phyloP scores from a whole-genome alignment of 2,329 filamentous ascomycete species.

The Fusarium piperis region DNA sequence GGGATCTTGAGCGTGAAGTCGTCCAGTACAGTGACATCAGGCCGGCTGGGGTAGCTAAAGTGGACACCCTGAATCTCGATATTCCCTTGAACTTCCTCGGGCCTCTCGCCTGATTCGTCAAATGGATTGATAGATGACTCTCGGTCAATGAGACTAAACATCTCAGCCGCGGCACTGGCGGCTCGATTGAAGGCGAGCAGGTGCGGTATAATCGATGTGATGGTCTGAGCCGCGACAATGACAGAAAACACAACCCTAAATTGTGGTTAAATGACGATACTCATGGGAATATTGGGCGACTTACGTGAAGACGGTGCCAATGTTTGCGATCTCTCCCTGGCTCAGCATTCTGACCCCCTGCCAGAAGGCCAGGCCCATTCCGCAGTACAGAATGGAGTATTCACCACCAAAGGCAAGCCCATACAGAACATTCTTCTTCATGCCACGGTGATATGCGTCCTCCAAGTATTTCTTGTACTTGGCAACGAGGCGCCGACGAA shows the following conservation, averaged over 20 bases:
- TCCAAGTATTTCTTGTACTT: conserved; percentile 49
- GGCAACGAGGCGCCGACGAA: conserved; percentile 45
- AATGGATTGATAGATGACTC: conserved; percentile 48
- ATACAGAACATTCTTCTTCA: not conserved
- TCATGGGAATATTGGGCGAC: not conserved
- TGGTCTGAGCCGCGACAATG: conserved; percentile 45
- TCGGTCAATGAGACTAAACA: conserved; percentile 45
- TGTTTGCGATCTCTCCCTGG: conserved; percentile 45
- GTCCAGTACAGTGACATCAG: conserved; percentile 51
- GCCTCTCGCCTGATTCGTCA: conserved; percentile 40
- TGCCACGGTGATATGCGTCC: conserved; percentile 37
- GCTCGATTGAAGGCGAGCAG: conserved; percentile 47
- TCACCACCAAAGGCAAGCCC: not conserved
- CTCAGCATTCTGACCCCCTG: conserved; percentile 50
- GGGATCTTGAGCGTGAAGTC: conserved; percentile 53
- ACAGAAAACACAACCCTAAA: conserved; percentile 50
- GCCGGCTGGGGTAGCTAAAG: conserved; percentile 55
- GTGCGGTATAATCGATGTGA: conserved; percentile 47
- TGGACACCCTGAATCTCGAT: conserved; percentile 50
- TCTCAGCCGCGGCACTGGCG: conserved; percentile 40
- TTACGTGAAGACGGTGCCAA: conserved; percentile 36
- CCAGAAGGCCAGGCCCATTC: conserved; percentile 54
- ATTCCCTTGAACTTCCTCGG: conserved; percentile 34
- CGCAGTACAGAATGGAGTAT: conserved; percentile 47
- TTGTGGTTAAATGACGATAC: conserved; percentile 13